Evolutionary conservation across 1,139 yeast species (phyloP).

Genomic region (Hanseniaspora gamundiae): DNA sequence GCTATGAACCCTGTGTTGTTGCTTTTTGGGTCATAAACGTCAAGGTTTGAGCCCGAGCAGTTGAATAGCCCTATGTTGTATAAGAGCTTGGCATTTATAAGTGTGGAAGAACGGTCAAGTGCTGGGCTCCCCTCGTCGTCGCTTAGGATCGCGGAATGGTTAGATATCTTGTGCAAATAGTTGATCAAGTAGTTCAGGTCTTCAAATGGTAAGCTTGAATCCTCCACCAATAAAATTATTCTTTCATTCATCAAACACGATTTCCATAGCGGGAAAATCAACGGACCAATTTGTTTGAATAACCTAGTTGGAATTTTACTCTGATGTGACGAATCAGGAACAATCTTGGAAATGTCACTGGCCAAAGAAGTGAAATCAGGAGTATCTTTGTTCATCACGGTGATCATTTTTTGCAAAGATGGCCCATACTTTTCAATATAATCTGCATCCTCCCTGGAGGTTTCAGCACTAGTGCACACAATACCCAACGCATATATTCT

Average conservation of each 20-base stretch:
- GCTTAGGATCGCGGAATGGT: conserved; percentile 2
- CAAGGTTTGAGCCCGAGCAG: conserved; percentile 11
- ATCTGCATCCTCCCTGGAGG: conserved; percentile 38
- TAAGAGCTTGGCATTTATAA: not conserved
- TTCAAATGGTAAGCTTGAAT: conserved; percentile 25
- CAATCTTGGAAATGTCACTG: conserved; percentile 14
- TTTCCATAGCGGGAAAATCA: conserved; percentile 61
- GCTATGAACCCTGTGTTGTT: conserved; percentile 38
- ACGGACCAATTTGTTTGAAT: conserved; percentile 53
- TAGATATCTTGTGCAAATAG: conserved; percentile 35
- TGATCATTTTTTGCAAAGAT: conserved; percentile 29
- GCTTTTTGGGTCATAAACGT: conserved; percentile 10
- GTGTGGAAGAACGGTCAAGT: not conserved
- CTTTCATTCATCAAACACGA: conserved; percentile 50
- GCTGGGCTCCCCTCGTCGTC: not conserved
- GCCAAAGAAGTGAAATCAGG: conserved; percentile 19
- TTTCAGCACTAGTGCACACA: conserved; percentile 11
- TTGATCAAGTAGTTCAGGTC: conserved; percentile 36
- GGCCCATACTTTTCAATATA: conserved; percentile 48
- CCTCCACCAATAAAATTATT: conserved; percentile 42
- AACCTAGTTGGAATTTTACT: conserved; percentile 14
- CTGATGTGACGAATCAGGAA: conserved; percentile 5
- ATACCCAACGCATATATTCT: conserved; percentile 57
- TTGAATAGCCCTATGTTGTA: conserved; percentile 10
- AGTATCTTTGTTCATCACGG: conserved; percentile 18